Base-by-base conservation (phyloP, 306 rosid genomes). In the Cucumis melo region DNA sequence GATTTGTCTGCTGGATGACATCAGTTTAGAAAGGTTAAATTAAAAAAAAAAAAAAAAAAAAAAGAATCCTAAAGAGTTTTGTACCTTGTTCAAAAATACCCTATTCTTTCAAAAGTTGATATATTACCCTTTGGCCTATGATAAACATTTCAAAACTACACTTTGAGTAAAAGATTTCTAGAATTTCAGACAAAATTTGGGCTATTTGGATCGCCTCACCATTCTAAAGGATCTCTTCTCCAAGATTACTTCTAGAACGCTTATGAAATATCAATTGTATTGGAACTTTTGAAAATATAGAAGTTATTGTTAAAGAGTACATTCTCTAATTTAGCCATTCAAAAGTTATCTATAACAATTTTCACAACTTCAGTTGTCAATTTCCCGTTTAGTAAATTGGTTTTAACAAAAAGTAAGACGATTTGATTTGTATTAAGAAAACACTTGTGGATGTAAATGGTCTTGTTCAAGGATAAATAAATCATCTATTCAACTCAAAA, bases 401-500 rank as follows among this genome's bases (percentile, higher is more conserved):
- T 63, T 63, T 63, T 63, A 4, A 63, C 44, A 63, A 62, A 59
- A 60, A 6, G 16, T 5, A 29, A 17, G 8, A 34, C 48, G 24
- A 32, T 63, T 34, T 7, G 20, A 20, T 24, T 15, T 23, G 58
- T 46, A 68, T 41, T 53, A 41, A 41, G 19, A 42, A n/a, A 23
- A 44, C 48, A 71, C 58, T 23, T 16, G 38, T 23, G 12, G 32
- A 48, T 48, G 54, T 20, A 24, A 46, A 24, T 24, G 23, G 59
- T 71, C n/a, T 70, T 46, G 36, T 46, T 10, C 11, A 67, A 70
- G 5, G 29, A 46, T 48, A 42, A 21, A 34, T 66, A 29, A 29
- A 34, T 67, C 38, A 66, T 57, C 39, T 46, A 24, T 71, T 9
- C 59, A 60, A 78, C 72, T 32, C 20, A 48, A 62, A 79, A 85